Percentiles rank a stretch among this genome's conserved stretches.
phyloP scores from a whole-genome alignment of 2,329 filamentous ascomycete genomes.

The Ustulina deusta region DNA sequence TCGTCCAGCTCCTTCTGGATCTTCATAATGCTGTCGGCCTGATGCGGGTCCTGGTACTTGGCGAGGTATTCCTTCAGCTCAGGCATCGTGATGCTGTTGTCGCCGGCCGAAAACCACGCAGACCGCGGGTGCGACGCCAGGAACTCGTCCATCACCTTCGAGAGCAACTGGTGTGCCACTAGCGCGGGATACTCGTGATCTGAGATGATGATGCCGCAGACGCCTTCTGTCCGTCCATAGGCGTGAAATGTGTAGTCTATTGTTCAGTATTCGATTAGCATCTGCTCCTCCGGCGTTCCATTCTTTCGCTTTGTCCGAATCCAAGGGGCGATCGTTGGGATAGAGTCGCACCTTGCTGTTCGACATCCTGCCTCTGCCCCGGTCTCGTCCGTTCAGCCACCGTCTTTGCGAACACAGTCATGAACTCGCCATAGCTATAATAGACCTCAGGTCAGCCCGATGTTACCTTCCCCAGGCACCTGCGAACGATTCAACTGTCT shows the following conservation, averaged over 20 bases:
- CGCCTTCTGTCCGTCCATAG: constrained; percentile 79
- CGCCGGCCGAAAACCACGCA: constrained; percentile 66
- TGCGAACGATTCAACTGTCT: neutral
- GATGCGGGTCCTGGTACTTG: constrained; percentile 85
- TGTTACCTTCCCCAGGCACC: constrained; percentile 8
- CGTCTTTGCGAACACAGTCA: constrained; percentile 87
- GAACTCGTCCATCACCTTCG: constrained; percentile 90
- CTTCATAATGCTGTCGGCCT: constrained; percentile 93
- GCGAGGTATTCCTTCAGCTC: constrained; percentile 80
- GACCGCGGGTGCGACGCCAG: constrained; percentile 78
- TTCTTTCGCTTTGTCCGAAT: constrained; percentile 22
- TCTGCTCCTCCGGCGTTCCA: constrained; percentile 11
- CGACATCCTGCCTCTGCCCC: constrained; percentile 86
- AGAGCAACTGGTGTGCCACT: constrained; percentile 87
- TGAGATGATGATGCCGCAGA: constrained; percentile 81
- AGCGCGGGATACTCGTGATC: constrained; percentile 80
- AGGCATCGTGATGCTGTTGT: constrained; percentile 71
- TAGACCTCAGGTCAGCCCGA: constrained; percentile 36
- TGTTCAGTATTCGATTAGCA: constrained; percentile 30
- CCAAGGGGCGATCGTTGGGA: constrained; percentile 3
- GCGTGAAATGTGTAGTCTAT: constrained; percentile 80
- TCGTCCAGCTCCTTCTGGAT: constrained; percentile 97
- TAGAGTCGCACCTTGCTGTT: constrained; percentile 74
- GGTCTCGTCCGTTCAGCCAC: constrained; percentile 86
- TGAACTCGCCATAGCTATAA: constrained; percentile 70